phyloP scores from a whole-genome alignment of 2,329 filamentous ascomycete genomes.

The Whalleya microplaca region DNA sequence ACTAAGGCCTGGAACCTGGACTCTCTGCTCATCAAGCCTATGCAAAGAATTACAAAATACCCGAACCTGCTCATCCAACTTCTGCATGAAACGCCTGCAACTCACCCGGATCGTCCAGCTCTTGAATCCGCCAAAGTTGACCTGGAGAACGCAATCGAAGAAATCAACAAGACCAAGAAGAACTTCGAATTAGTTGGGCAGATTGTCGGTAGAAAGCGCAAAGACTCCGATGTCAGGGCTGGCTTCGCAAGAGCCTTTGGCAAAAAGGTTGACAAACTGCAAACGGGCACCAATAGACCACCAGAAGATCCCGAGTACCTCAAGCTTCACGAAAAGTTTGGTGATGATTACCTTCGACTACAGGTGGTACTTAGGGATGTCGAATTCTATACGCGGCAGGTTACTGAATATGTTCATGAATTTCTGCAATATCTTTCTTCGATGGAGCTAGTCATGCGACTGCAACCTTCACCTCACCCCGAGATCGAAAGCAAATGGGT shows the following conservation, averaged over 20 bases:
- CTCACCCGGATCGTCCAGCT: constrained; percentile 79
- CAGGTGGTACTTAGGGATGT: constrained; percentile 93
- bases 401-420: constrained; percentile 77
- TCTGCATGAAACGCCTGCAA: constrained; percentile 74
- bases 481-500: constrained; percentile 95
- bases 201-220: constrained; percentile 82
- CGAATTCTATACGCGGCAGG: constrained; percentile 87
- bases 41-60: constrained; percentile 93
- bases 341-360: constrained; percentile 87
- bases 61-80: constrained; percentile 83
- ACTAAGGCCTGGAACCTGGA: constrained; percentile 95
- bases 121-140: constrained; percentile 58
- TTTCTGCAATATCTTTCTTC: constrained; percentile 80
- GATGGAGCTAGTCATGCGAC: constrained; percentile 79
- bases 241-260: constrained; percentile 88
- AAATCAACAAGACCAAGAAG: constrained; percentile 96
- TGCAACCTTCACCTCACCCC: constrained; percentile 72
- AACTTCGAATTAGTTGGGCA: constrained; percentile 91
- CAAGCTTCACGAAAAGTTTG: constrained; percentile 81
- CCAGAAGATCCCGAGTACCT: constrained; percentile 83
- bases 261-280: constrained; percentile 81
- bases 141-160: constrained; percentile 70
- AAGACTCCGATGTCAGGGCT: constrained; percentile 85
- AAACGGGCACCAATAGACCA: constrained; percentile 61
- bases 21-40: constrained; percentile 94